Percentiles rank a stretch among this genome's conserved stretches.
These are phyloP conservation scores for Hemileccinum impolitum DNA, from an alignment of 768 basidiomycete genomes.

Conservation along the genomic window DNA sequence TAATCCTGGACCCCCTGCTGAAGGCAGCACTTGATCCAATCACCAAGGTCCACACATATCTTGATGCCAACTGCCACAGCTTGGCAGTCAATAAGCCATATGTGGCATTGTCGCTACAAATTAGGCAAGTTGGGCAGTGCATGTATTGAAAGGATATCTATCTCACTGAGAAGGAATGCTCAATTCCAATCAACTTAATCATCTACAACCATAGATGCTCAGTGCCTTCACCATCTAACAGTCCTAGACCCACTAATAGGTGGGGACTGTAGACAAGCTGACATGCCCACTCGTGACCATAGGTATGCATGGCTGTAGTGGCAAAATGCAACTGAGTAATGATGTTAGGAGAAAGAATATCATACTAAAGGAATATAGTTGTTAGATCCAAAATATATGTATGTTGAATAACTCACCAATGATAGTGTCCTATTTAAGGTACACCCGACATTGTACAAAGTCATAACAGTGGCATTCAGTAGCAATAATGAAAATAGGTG, in stretches of 20 bases:
- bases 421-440: no score
- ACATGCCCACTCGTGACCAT: slow-evolving; percentile 36
- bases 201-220: slow-evolving; percentile 32
- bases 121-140: no score
- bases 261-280: background rate
- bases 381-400: no score
- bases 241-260: background rate
- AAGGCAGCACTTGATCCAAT: slow-evolving; percentile 30
- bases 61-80: slow-evolving; percentile 1
- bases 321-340: no score
- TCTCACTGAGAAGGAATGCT: no score
- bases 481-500: no score
- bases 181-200: slow-evolving; percentile 34
- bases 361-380: no score
- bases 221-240: slow-evolving; percentile 1
- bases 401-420: no score
- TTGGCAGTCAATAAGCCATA: slow-evolving; percentile 37
- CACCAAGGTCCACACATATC: slow-evolving; percentile 13
- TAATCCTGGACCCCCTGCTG: slow-evolving; percentile 15
- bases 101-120: slow-evolving; percentile 21
- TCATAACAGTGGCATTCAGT: no score
- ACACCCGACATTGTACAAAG: no score
- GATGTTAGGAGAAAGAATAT: no score
- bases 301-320: slow-evolving; percentile 34
- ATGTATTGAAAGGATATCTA: no score